phyloP scores from a whole-genome alignment of 1,139 yeast genomes.

The Saccharomyces hybrid region DNA sequence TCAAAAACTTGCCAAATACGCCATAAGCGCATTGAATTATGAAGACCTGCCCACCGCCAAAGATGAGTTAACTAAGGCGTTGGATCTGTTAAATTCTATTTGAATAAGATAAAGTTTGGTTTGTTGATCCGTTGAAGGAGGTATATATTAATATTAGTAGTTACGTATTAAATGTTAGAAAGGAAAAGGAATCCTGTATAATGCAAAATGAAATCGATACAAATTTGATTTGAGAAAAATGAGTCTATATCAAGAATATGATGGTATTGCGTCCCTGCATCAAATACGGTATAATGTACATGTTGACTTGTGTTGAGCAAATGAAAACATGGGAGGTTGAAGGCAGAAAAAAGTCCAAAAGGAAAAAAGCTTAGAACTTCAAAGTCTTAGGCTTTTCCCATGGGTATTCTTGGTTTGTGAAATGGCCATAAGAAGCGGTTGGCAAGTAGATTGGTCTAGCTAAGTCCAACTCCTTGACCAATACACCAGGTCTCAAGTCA shows the following conservation, averaged over 20 bases:
- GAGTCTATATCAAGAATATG: not conserved
- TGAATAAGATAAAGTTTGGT: not conserved
- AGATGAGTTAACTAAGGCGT: constrained; percentile 58
- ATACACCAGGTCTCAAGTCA: constrained; percentile 97
- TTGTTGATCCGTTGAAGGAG: constrained; percentile 2
- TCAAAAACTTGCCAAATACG: constrained; percentile 84
- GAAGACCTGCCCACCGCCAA: constrained; percentile 83
- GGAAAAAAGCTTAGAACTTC: constrained; percentile 42
- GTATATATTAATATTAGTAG: constrained; percentile 1
- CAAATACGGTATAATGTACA: not conserved
- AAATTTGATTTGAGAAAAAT: not conserved
- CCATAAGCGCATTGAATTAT: constrained; percentile 87
- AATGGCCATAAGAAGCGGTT: constrained; percentile 98
- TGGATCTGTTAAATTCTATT: constrained; percentile 36
- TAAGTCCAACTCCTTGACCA: constrained; percentile 88
- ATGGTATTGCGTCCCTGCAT: not conserved
- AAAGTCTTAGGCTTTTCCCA: constrained; percentile 96
- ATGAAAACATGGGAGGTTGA: not conserved
- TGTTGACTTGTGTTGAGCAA: not conserved
- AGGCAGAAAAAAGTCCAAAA: not conserved
- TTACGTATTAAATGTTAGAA: not conserved
- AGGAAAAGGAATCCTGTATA: constrained; percentile 1
- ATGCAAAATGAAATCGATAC: not conserved
- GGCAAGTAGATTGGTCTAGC: constrained; percentile 97
- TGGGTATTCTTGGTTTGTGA: constrained; percentile 93